Evolutionary conservation across 768 basidiomycete genomes (phyloP), one percentile per base, ranked within the genome.

Genomic region (Leccinum disarticulatum): DNA sequence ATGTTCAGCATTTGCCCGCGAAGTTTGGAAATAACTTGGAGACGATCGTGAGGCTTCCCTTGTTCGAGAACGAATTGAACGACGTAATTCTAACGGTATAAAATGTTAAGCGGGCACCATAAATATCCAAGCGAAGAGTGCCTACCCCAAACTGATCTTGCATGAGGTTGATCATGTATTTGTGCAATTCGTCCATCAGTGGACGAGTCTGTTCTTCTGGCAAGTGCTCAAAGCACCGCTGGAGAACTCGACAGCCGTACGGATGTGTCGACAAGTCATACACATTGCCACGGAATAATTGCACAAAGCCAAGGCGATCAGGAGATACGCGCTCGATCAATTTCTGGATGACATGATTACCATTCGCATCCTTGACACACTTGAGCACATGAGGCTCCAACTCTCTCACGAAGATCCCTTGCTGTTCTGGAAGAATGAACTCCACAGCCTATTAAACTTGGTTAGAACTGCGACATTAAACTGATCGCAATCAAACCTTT

Each of bases 291-390:
- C 83, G 79, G 78, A 97, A 95, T 5, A 80, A 77, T 49, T 81
- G 78, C 54, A 97, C 82, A 69, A 95, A 94, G 3, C 79, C 80
- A 33, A 95, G 79, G 19, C 87, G 85, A 25, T 94, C 90, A 6
- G 90, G 79, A 17, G 87, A 79, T 27, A 95, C 87, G 8, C 86
- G 81, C 70, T 94, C 87, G 56, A 98, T 84, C 48, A 97, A 77
- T 65, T 94, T 95, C 79, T 98, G 92, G 54, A 95, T 83, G 73
- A 97, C 95, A 76, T 98, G 95, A 66, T 98, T 98, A 57, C 92
- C 94, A 66, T 98, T 95, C 19, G 88, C 84, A 68, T 96, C 93
- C 69, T 90, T 90, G 61, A 96, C 91, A 66, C 93, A 95, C 66
- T 84, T 84, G 54, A 98, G 76, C 31, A 96, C 85, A 65, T 91